phyloP scores from a whole-genome alignment of 768 basidiomycete genomes.

The Udeniomyces megalosporus region DNA sequence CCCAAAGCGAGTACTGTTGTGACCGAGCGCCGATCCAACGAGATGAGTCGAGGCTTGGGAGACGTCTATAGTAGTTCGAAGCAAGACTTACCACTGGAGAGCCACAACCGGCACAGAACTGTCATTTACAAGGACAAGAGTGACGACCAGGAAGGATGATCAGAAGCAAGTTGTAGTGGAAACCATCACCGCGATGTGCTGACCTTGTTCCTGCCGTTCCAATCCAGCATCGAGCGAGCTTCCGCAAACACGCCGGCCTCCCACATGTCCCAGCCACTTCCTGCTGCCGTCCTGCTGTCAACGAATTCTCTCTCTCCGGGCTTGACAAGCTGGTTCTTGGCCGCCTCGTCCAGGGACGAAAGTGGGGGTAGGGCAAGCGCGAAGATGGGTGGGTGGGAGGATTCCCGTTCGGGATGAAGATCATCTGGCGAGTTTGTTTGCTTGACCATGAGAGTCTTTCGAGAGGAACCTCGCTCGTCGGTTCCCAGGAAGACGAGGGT shows the following conservation, averaged over 20 bases:
- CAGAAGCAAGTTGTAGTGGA: not conserved
- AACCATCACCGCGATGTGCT: slow-evolving; percentile 16
- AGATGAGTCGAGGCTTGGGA: not conserved
- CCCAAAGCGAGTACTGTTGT: slow-evolving; percentile 13
- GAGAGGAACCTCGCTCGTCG: not conserved
- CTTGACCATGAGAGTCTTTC: slow-evolving; percentile 11
- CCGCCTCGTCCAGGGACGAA: no score
- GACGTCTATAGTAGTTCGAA: not conserved
- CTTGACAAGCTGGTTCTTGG: no score
- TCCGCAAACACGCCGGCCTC: slow-evolving; percentile 61
- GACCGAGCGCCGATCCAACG: no score
- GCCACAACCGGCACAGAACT: slow-evolving; percentile 87
- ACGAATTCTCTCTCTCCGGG: slow-evolving; percentile 3
- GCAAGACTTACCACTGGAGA: slow-evolving; percentile 32
- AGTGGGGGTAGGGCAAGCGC: not conserved
- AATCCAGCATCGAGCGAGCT: slow-evolving; percentile 71
- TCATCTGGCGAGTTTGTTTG: not conserved
- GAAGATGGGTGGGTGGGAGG: slow-evolving; percentile 2
- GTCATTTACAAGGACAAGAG: not conserved
- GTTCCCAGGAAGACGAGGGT: slow-evolving; percentile 11
- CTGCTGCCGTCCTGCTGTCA: slow-evolving; percentile 39
- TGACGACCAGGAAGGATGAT: not conserved
- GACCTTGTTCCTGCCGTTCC: slow-evolving; percentile 80
- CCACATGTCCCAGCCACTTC: slow-evolving; percentile 40
- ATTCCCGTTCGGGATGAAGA: slow-evolving; percentile 1